Evolutionary conservation across 768 basidiomycete species (phyloP), one percentile per base, ranked within the genome.

Genomic region (Pulveroboletus sp.): DNA sequence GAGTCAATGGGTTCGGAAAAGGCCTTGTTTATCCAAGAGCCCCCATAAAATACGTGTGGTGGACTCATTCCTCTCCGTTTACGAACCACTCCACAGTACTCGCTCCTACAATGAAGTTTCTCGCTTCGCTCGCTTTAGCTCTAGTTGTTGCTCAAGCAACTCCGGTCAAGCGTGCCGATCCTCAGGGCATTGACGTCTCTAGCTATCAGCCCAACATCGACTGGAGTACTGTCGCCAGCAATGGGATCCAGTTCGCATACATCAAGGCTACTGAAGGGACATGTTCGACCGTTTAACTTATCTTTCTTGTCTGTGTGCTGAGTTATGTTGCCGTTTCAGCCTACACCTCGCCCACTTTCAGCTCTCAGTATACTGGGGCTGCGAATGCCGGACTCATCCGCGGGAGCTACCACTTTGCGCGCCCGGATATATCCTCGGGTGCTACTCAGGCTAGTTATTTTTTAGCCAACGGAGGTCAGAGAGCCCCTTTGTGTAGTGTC

Each of bases 251-350:
- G 11, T 85, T 82, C 56, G 79, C 69, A 3, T 85, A 74, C 59
- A 83, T 85, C 74, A 85, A 85, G 61, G 83, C 82, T 8, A 85
- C 83, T 3, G 82, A 85, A 61, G 77, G 77, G 8, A 81, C 72
- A n/a, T 59, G 80, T 81, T 39, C 43, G 49, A 69, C 58, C 7
- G 40, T 48, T 30, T 18, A 6, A 7, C 31, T 44, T 46, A 0
- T 28, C 14, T 43, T 7, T 46, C 5, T 32, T 10, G 38, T 40
- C 30, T 7, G 2, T 36, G 6, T 35, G 26, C 44, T 53, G 14
- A 57, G 14, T 30, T 15, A 30, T n/a, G 21, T n/a, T n/a, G n/a
- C n/a, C 21, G 21, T 40, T 46, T 21, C 10, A 67, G 65, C 39
- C 24, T 67, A 67, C 14, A 48, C 46, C 10, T 62, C 54, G 3